Conservation (phyloP, 2,329 filamentous ascomycete species). For the Aspergillus ochraceoroseus region DNA sequence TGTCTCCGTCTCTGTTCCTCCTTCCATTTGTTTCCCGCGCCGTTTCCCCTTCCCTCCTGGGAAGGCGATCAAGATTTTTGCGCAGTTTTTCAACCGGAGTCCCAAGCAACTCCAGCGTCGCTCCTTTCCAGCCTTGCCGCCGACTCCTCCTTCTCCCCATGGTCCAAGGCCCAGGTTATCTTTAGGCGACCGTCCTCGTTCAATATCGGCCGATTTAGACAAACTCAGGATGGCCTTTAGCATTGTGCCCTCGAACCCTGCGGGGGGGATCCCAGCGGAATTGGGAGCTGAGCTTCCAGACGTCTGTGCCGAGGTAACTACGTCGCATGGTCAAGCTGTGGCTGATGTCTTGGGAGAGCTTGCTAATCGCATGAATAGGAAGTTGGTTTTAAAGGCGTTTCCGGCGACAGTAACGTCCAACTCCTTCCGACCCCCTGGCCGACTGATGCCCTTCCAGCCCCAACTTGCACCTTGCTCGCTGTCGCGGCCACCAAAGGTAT, state of each 20-base stretch:
- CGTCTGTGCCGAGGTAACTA: conserved; percentile 71
- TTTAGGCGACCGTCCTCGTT: conserved; percentile 36
- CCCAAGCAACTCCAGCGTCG: conserved; percentile 41
- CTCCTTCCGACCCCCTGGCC: conserved; percentile 75
- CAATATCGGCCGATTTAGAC: conserved; percentile 37
- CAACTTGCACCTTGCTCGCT: conserved; percentile 76
- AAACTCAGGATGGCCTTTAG: conserved; percentile 58
- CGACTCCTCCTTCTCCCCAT: conserved; percentile 38
- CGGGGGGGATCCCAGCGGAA: conserved; percentile 42
- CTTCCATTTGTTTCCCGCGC: conserved; percentile 11
- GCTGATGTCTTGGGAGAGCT: neutral
- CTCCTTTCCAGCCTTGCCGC: conserved; percentile 39
- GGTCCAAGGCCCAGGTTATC: conserved; percentile 31
- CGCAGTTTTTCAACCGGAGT: conserved; percentile 44
- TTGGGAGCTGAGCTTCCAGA: conserved; percentile 66
- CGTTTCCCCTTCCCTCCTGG: conserved; percentile 24
- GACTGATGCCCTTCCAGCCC: conserved; percentile 60
- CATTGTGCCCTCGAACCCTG: conserved; percentile 50
- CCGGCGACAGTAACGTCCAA: conserved; percentile 76
- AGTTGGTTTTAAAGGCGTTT: conserved; percentile 74
- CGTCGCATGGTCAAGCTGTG: neutral
- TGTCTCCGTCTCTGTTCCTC: conserved; percentile 6
- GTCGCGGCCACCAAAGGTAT: conserved; percentile 76
- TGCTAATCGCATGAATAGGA: conserved; percentile 44
- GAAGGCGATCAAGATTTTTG: conserved; percentile 42